Conservation (phyloP, 1,284 basidiomycete species). For the Afroboletus lepidellus region DNA sequence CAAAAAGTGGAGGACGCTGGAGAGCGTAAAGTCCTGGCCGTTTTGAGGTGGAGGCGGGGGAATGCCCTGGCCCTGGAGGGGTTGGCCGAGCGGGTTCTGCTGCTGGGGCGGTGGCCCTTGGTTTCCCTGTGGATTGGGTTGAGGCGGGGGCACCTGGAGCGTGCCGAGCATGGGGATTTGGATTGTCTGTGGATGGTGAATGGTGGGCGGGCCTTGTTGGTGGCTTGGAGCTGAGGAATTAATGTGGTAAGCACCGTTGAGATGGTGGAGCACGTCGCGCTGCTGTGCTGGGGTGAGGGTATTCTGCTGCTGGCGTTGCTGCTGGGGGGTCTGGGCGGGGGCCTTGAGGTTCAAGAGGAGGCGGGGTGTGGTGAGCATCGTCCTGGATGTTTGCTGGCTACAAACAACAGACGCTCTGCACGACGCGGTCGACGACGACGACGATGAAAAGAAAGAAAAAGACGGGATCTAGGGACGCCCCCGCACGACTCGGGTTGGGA, state of each 20-base stretch:
- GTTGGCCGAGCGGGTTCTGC: constrained; percentile 52
- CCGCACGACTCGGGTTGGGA: constrained; percentile 2
- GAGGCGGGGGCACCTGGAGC: constrained; percentile 56
- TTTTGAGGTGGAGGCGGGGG: constrained; percentile 75
- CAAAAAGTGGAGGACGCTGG: constrained; percentile 93
- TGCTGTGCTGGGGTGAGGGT: constrained; percentile 29
- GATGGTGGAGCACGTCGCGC: constrained; percentile 29
- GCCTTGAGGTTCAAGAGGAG: constrained; percentile 34
- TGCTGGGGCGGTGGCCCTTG: constrained; percentile 39
- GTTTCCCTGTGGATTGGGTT: constrained; percentile 41
- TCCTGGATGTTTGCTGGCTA: constrained; percentile 24
- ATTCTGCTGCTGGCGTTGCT: constrained; percentile 26
- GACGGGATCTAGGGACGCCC: constrained; percentile 7
- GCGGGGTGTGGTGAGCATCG: constrained; percentile 35
- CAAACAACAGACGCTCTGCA: constrained; percentile 29
- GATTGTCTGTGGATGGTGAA: constrained; percentile 42
- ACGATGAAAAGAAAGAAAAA: constrained; percentile 9
- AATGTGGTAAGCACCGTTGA: constrained; percentile 25
- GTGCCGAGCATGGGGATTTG: constrained; percentile 69
- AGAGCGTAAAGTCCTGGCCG: constrained; percentile 88
- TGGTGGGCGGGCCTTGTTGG: constrained; percentile 31
- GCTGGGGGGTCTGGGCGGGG: constrained; percentile 10
- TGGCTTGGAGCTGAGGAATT: constrained; percentile 13
- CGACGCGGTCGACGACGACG: constrained; percentile 14
- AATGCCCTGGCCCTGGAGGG: constrained; percentile 57